Evolutionary conservation across 768 basidiomycete species (phyloP).

Genomic region (Xerocomus potaroensis): DNA sequence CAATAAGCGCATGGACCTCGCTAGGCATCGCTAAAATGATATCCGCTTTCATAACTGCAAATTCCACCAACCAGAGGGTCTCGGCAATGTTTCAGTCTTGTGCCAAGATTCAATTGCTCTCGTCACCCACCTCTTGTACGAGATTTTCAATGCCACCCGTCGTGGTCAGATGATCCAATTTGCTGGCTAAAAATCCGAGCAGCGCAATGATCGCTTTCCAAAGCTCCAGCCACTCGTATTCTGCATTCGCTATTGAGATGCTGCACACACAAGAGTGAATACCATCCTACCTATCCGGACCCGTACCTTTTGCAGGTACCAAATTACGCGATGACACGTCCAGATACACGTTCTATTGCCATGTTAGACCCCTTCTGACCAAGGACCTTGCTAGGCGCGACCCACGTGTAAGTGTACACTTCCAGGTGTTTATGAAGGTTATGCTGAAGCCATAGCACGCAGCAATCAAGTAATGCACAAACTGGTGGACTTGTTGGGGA

Average conservation of each 20-base stretch:
- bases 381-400: neutral
- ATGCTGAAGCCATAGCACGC: constrained; percentile 65
- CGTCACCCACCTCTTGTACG: constrained; percentile 45
- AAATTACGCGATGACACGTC: constrained; percentile 51
- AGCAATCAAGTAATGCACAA: constrained; percentile 63
- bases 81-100: constrained; percentile 17
- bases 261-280: neutral
- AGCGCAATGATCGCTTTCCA: constrained; percentile 57
- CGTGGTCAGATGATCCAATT: constrained; percentile 47
- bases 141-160: constrained; percentile 52
- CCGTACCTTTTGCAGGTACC: constrained; percentile 51
- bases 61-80: constrained; percentile 53
- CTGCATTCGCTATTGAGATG: constrained; percentile 30
- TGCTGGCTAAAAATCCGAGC: constrained; percentile 52
- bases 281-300: constrained; percentile 49
- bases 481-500: constrained; percentile 41
- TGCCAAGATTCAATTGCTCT: neutral
- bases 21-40: constrained; percentile 48
- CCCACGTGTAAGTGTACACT: constrained; percentile 53
- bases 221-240: constrained; percentile 62
- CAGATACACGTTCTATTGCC: constrained; percentile 49
- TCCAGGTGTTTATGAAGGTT: constrained; percentile 63
- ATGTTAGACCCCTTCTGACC: neutral
- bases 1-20: constrained; percentile 58
- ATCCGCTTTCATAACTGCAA: constrained; percentile 50